These are phyloP conservation scores for Hydnum rufescens DNA, from an alignment of 768 basidiomycete species.

Conservation along the genomic window DNA sequence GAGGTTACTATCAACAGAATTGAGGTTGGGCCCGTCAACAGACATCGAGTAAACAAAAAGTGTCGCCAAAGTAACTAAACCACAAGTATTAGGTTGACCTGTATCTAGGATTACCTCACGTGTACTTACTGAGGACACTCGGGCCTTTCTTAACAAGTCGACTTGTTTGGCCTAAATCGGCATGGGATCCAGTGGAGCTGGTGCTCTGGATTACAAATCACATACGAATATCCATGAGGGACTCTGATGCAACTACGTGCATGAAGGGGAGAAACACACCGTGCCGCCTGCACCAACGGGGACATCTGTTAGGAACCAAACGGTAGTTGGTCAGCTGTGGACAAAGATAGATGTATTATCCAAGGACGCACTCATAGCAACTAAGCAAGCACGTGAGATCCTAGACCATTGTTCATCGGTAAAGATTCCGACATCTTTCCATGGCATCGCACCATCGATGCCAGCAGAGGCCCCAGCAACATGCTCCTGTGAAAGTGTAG, in stretches of 20 bases:
- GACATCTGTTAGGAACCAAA: constrained; percentile 27
- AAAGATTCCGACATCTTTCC: constrained; percentile 12
- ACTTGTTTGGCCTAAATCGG: constrained; percentile 24
- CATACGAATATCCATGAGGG: not conserved
- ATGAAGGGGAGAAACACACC: not conserved
- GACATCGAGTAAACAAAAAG: constrained; percentile 80
- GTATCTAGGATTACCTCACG: not conserved
- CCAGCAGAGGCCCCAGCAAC: constrained; percentile 35
- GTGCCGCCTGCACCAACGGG: constrained; percentile 41
- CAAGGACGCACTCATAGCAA: constrained; percentile 8
- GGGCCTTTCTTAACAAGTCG: not conserved
- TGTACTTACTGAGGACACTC: not conserved
- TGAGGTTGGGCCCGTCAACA: constrained; percentile 53
- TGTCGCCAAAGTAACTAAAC: constrained; percentile 57
- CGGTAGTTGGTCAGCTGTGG: not conserved
- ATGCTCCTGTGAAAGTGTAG: constrained; percentile 51
- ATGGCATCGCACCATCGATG: constrained; percentile 2
- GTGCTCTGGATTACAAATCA: constrained; percentile 16
- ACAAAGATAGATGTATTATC: too few species aligned
- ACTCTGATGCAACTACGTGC: not conserved
- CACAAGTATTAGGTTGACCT: too few species aligned
- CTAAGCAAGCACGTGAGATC: constrained; percentile 9
- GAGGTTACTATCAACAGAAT: constrained; percentile 25
- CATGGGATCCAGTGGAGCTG: constrained; percentile 45
- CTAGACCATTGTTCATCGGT: constrained; percentile 7